phyloP scores from a whole-genome alignment of 352 stramenopile genomes.

The Phytopythium mirpurense region DNA sequence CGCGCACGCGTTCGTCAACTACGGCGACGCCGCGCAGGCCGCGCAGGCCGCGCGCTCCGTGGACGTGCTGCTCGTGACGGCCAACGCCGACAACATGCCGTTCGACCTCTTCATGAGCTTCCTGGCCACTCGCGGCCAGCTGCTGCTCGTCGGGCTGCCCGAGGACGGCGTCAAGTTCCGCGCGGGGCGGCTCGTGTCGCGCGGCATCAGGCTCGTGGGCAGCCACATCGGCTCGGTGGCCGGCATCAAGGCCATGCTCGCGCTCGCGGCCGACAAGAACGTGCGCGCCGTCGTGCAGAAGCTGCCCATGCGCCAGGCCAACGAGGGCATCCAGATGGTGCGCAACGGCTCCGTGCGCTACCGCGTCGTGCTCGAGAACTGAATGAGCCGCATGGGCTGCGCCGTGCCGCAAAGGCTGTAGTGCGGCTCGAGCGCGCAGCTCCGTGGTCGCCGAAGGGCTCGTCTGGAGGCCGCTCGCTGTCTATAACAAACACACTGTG shows the following conservation, averaged over 20 bases:
- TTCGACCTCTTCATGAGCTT: constrained; percentile 41
- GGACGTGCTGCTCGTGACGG: constrained; percentile 66
- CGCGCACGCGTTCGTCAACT: constrained; percentile 48
- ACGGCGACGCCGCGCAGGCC: constrained; percentile 27
- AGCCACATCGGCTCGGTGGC: constrained; percentile 48
- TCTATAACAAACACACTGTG: no score
- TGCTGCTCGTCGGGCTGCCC: constrained; percentile 55
- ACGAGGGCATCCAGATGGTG: constrained; percentile 35
- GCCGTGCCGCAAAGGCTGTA: no score
- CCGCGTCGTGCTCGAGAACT: constrained; percentile 14
- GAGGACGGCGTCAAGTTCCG: constrained; percentile 45
- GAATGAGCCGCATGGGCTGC: not conserved
- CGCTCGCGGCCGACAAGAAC: constrained; percentile 63
- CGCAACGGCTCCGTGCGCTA: constrained; percentile 32
- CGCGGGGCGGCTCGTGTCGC: constrained; percentile 34
- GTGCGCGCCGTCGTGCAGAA: constrained; percentile 45
- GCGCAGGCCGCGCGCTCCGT: constrained; percentile 20
- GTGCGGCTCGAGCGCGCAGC: not conserved
- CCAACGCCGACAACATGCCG: constrained; percentile 41
- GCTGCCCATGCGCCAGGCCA: constrained; percentile 34
- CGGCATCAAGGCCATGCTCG: constrained; percentile 73
- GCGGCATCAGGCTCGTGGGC: constrained; percentile 37
- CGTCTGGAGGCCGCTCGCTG: no score
- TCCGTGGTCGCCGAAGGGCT: not conserved
- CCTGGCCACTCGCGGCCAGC: constrained; percentile 37